A percentile compares a stretch with the other conserved stretches of the same genome.
Evolutionary conservation across 148 eudicot genomes (phyloP).

Genomic region (Amaranthus palmeri): DNA sequence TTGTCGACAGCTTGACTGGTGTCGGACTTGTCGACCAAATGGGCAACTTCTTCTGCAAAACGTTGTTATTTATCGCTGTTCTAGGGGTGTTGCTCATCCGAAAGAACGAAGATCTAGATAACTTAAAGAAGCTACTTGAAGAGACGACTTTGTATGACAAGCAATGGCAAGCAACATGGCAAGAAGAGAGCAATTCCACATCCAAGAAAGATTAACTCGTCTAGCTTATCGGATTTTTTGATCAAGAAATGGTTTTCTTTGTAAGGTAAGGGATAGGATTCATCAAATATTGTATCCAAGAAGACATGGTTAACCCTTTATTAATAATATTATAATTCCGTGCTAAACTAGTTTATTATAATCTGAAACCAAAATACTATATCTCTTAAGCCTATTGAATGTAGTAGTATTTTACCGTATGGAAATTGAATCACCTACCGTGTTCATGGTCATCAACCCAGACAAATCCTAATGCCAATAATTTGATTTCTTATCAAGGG

Average conservation of each 20-base stretch:
- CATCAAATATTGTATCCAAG: slow-evolving; percentile 2
- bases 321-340: background rate
- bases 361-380: background rate
- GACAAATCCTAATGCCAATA: no score
- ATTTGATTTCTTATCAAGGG: no score
- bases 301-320: slow-evolving; percentile 15
- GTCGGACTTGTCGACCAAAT: slow-evolving; percentile 93
- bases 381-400: no score
- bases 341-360: background rate
- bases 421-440: no score
- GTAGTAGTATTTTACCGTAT: no score
- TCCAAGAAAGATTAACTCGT: slow-evolving; percentile 37
- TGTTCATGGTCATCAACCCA: no score
- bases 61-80: slow-evolving; percentile 77
- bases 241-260: slow-evolving; percentile 5
- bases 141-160: slow-evolving; percentile 94
- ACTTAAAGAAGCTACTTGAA: slow-evolving; percentile 66
- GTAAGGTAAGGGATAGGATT: slow-evolving; percentile 20
- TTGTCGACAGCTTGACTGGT: slow-evolving; percentile 97
- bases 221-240: background rate
- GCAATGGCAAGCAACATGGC: slow-evolving; percentile 99
- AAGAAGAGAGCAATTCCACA: slow-evolving; percentile 40
- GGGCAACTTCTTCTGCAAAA: slow-evolving; percentile 97
- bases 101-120: slow-evolving; percentile 89
- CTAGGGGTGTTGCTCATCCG: slow-evolving; percentile 76